Evolutionary conservation across 768 basidiomycete species (phyloP).

Genomic region (Mycena metata): DNA sequence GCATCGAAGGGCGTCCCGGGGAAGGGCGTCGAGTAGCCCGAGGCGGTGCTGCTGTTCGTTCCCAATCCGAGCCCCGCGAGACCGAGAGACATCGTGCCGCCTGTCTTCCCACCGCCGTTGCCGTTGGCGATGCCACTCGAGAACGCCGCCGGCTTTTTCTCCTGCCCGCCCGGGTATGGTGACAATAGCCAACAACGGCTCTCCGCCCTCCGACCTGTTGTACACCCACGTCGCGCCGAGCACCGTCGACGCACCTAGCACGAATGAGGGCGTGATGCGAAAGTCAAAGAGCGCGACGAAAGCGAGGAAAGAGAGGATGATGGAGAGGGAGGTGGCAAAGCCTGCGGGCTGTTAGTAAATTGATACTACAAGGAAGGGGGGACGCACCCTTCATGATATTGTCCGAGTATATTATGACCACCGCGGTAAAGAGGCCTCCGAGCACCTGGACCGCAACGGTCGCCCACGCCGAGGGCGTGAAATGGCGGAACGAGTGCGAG

Average conservation of each 20-base stretch:
- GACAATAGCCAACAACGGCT: conserved; percentile 40
- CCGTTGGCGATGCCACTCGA: no score
- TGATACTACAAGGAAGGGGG: no score
- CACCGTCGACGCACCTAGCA: conserved; percentile 89
- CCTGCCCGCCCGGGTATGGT: conserved; percentile 38
- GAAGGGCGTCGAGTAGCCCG: conserved; percentile 48
- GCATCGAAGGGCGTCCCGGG: conserved; percentile 53
- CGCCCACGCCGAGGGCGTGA: conserved; percentile 95
- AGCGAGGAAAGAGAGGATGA: conserved; percentile 95
- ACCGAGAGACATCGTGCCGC: no score
- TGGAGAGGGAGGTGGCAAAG: conserved; percentile 96
- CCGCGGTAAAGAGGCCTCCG: conserved; percentile 92
- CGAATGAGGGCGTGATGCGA: conserved; percentile 86
- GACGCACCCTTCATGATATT: conserved; percentile 83
- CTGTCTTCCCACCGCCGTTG: no score
- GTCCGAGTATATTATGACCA: conserved; percentile 98
- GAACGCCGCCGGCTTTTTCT: no score
- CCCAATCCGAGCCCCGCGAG: no score
- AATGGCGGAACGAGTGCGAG: conserved; percentile 76
- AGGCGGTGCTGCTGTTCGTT: not conserved
- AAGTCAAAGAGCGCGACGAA: conserved; percentile 94
- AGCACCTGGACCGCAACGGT: conserved; percentile 92
- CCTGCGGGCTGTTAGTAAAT: conserved; percentile 43
- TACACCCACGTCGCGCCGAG: conserved; percentile 95
- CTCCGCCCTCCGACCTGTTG: conserved; percentile 74